phyloP scores from a whole-genome alignment of 139 green algal genomes.

The Trebouxia sp. region DNA sequence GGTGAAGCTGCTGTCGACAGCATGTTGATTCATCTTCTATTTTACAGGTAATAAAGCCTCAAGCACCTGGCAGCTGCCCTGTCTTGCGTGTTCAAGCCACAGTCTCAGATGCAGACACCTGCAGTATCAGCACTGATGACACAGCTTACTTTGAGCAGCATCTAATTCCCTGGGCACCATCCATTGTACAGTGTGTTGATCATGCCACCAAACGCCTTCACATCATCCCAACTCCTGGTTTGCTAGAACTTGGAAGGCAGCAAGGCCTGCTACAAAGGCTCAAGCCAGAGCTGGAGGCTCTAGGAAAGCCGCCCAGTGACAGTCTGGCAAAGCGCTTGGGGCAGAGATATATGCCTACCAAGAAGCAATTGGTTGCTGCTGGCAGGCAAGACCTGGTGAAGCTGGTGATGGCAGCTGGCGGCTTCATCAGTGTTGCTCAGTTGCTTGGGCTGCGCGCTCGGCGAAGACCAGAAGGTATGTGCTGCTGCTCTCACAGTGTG shows the following conservation, averaged over 20 bases:
- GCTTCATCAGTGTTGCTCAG: constrained; percentile 42
- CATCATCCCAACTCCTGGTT: constrained; percentile 28
- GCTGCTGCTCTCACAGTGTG: background rate
- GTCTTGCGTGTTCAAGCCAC: background rate
- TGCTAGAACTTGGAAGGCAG: constrained; percentile 44
- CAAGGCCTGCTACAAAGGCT: constrained; percentile 29
- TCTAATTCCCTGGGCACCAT: constrained; percentile 27
- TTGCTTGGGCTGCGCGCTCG: constrained; percentile 33
- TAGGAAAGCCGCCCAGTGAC: background rate
- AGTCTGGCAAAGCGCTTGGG: background rate
- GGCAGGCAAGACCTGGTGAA: constrained; percentile 35
- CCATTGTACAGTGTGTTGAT: constrained; percentile 16
- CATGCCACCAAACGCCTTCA: background rate
- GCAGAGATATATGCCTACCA: constrained; percentile 38
- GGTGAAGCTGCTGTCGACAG: too few relatives aligned
- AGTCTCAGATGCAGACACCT: background rate
- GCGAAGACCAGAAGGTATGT: constrained; percentile 32
- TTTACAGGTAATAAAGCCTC: background rate
- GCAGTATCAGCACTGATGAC: background rate
- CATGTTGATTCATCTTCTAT: background rate
- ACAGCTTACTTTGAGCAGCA: background rate
- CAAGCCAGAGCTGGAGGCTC: constrained; percentile 10
- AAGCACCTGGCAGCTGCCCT: background rate
- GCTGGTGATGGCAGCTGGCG: constrained; percentile 29
- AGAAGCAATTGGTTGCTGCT: constrained; percentile 24